Evolutionary conservation across 768 basidiomycete genomes (phyloP), one percentile per base, ranked within the genome.

Genomic region (Boletus huronensis): DNA sequence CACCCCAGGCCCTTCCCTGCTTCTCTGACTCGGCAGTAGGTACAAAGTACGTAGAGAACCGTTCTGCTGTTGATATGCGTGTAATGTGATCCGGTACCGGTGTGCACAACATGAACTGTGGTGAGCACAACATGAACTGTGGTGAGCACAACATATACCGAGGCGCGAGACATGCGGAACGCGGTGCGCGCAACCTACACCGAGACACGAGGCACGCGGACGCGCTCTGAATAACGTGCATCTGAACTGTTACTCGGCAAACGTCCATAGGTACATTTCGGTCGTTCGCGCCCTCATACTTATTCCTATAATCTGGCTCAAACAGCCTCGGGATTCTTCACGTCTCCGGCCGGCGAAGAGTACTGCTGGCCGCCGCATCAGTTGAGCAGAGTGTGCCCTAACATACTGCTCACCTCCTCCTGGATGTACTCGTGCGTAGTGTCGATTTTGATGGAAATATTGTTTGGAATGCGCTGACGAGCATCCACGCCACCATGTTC

Each of bases 391-490:
- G 10, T 1, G 11, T 13, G 7, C 3, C 40, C 2, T 23, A 16
- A 11, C n/a, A 21, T 16, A 28, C 17, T 13, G 40, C 65, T 52
- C 4, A 67, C 65, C 58, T 56, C 65, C 57, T 82, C 81, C 38
- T 71, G 74, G 49, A 72, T 63, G 46, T 74, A 75, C 53, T 83
- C 82, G 35, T 81, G 78, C 44, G 76, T 81, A 6, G 82, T 83
- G 63, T 84, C 81, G 53, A 84, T 82, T 68, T 82, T 82, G 70
- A 85, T 83, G 32, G 82, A 81, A 58, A 84, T 80, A 38, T 38
- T 38, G 42, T 76, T 74, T 38, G 75, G 75, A 58, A 52, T 1
- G 4, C 40, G 53, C 66, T 64, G 42, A 51, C 7, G 19, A 16
- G 10, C 13, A 17, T 32, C 51, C 34, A 23, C 48, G 4, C 32